Base-by-base conservation (phyloP, 257 asterid genomes). In the Gentiana macrophylla region DNA sequence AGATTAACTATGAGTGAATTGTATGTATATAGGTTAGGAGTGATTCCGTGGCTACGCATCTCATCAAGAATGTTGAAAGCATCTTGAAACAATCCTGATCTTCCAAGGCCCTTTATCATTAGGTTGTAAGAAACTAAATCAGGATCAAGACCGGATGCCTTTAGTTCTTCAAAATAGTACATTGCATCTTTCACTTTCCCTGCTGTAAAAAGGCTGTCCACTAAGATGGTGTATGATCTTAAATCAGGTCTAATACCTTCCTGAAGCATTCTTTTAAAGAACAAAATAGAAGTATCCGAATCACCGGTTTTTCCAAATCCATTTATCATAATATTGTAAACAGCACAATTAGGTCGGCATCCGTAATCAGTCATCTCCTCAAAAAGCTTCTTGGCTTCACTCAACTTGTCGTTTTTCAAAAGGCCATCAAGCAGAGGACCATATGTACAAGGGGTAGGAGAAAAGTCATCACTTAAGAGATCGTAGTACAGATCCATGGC, bases 371-470 rank as follows among this genome's bases (percentile, higher is more conserved):
- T 56, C 98, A 91, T 86, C 71, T 87, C 98, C 54, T 82, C 86
- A 13, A 91, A 84, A 63, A 91, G 63, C 41, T 64, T 69, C 76
- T 69, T 84, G 9, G 96, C 94, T 62, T 74, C 83, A 11, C 79
- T 96, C 50, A 86, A 56, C 49, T 76, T 79, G 61, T 64, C 72
- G 64, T 70, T 74, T 76, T 86, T 91, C 74, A 82, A 62, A 55
- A 84, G 89, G 46, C 96, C 98, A 63, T 84, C 92, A 47, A 91
- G 71, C 49, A 91, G 92, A 47, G 98, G 96, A 68, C 98, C 98
- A 68, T 91, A 91, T 24, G 98, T 86, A 72, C 86, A 82, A 37
- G 96, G 95, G 55, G 96, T 86, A 46, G 98, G 96, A 56, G 82
- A 77, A 70, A 90, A 84, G 51, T 92, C 98, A 48, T 72, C 82